A percentile compares a stretch with the other conserved stretches of the same genome.
Conservation (phyloP, 2,329 filamentous ascomycete species). For the Botrytis galanthina region DNA sequence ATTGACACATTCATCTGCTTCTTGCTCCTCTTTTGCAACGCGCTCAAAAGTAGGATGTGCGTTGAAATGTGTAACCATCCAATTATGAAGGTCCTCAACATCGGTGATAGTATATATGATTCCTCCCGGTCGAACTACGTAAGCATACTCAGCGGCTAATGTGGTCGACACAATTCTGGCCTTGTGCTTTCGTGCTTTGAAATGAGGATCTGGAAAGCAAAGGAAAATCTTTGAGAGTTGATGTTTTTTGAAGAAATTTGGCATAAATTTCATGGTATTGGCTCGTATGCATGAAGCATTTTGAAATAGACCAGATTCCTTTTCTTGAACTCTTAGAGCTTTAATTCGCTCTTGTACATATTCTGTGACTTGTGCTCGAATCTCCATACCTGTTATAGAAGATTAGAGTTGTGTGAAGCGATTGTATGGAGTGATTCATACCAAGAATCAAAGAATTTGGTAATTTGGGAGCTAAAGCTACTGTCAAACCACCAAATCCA, state of each 20-base stretch:
- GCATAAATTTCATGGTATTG: slow-evolving; percentile 99
- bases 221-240: slow-evolving; percentile 93
- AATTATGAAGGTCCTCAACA: slow-evolving; percentile 87
- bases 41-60: slow-evolving; percentile 76
- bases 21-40: slow-evolving; percentile 64
- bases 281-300: slow-evolving; percentile 87
- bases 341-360: slow-evolving; percentile 86
- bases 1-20: slow-evolving; percentile 66
- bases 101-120: slow-evolving; percentile 96
- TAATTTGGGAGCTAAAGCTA: slow-evolving; percentile 77
- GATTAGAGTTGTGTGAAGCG: slow-evolving; percentile 20
- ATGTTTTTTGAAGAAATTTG: slow-evolving; percentile 83
- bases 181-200: slow-evolving; percentile 97
- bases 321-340: slow-evolving; percentile 69
- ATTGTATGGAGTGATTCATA: slow-evolving; percentile 42
- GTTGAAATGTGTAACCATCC: slow-evolving; percentile 88
- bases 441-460: slow-evolving; percentile 82
- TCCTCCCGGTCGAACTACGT: slow-evolving; percentile 76
- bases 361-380: slow-evolving; percentile 83
- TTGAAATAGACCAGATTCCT: slow-evolving; percentile 60
- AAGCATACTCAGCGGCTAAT: slow-evolving; percentile 91
- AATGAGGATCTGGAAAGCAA: slow-evolving; percentile 97
- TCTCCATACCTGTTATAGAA: slow-evolving; percentile 70
- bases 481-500: slow-evolving; percentile 87
- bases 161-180: slow-evolving; percentile 88